phyloP scores from a whole-genome alignment of 164 flowering plant species.

The Brasenia schreberi region DNA sequence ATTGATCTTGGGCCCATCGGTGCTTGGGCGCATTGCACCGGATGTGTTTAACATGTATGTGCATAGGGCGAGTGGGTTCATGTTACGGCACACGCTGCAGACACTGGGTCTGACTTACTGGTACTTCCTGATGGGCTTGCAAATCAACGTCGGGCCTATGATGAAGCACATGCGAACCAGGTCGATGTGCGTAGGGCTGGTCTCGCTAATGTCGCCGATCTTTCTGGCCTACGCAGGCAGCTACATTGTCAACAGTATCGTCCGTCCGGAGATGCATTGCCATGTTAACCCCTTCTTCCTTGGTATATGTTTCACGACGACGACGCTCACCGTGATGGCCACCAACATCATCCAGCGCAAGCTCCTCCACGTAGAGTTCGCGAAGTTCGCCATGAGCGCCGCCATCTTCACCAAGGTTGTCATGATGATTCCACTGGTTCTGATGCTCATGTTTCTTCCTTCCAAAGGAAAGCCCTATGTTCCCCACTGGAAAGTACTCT shows the following conservation, averaged over 20 bases:
- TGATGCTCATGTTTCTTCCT: neutral
- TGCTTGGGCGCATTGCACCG: conserved; percentile 2
- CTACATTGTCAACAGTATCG: neutral
- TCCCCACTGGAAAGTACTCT: neutral
- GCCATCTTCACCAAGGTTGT: conserved; percentile 9
- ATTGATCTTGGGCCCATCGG: conserved; percentile 7
- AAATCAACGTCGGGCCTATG: conserved; percentile 8
- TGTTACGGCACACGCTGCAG: conserved; percentile 13
- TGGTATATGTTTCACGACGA: conserved; percentile 4
- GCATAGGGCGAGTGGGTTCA: conserved; percentile 9
- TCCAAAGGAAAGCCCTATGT: conserved; percentile 5
- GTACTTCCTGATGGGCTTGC: conserved; percentile 18
- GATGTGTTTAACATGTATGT: neutral
- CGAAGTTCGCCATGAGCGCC: conserved; percentile 22
- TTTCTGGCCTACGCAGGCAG: neutral
- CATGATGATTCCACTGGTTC: neutral
- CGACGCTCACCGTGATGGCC: conserved; percentile 23
- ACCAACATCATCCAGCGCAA: conserved; percentile 23
- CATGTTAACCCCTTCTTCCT: neutral
- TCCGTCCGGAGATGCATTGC: neutral
- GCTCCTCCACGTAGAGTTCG: conserved; percentile 26
- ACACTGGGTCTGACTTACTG: conserved; percentile 13
- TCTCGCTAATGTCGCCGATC: conserved; percentile 3
- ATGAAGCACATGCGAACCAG: conserved; percentile 10
- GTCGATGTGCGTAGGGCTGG: conserved; percentile 12